Base-by-base conservation (phyloP, 2,329 filamentous ascomycete genomes). In the Simplicillium aogashimaense region DNA sequence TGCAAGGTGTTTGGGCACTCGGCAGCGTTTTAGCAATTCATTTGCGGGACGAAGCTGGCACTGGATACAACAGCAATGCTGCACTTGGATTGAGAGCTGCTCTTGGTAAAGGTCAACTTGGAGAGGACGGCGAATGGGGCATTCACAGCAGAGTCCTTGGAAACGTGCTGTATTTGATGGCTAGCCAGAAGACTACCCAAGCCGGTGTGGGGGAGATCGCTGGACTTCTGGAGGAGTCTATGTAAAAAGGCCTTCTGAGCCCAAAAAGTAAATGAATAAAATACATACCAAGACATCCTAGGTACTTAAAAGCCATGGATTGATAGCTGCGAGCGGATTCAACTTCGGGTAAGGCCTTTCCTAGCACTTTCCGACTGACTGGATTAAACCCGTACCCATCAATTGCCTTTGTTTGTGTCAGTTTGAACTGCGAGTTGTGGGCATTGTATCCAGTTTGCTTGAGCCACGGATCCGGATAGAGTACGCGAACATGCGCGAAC, bases 11-110 rank as follows among this genome's bases (percentile, higher is more conserved):
- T 0, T 84, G 86, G 64, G 81, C 85, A 0, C 61, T 92, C 1
- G 86, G 86, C 0, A 83, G 76, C 3, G 82, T 92, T 1, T 64
- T 92, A 10, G 81, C 82, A 1, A 78, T 94, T 30, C 67, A 66
- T 18, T 50, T 77, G 40, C 53, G 56, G 4, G 65, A 66, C 11
- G 53, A 58, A 1, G 58, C 60, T 8, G 64, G 61, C 3, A 47
- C 58, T 1, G 69, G 70, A 0, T 74, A 74, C 46, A 66, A 61
- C 42, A 72, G 69, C 45, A 62, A 59, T 11, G 68, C 65, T 0
- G 68, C 72, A 0, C 53, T 55, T n/a, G 57, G 56, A 1, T 47
- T 75, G 0, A 67, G 70, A 35, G 53, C 57, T 2, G 50, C 49
- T 17, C 48, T 74, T 2, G 42, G 50, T 8, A 39, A 47, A 18